Percentiles rank a stretch among this genome's conserved stretches.
Evolutionary conservation across 768 basidiomycete species (phyloP).

Genomic region (Boletus rubescentipes): DNA sequence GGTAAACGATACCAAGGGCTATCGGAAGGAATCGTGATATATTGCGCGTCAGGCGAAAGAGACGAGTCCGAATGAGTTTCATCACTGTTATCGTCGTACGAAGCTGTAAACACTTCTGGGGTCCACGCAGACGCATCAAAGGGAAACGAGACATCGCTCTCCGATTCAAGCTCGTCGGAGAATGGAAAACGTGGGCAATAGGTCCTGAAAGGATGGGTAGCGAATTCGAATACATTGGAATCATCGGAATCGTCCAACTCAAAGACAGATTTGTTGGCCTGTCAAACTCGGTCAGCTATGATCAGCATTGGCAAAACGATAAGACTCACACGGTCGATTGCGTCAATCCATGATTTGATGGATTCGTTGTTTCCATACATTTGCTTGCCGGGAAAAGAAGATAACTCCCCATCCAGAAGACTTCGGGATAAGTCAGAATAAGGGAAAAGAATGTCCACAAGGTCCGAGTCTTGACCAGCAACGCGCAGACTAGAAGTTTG

Average conservation of each 20-base stretch:
- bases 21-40: conserved; percentile 38
- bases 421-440: conserved; percentile 6
- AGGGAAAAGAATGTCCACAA: conserved; percentile 13
- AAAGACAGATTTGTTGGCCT: conserved; percentile 18
- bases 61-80: conserved; percentile 19
- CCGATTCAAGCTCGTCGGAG: conserved; percentile 23
- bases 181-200: conserved; percentile 18
- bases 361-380: conserved; percentile 26
- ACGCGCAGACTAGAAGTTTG: conserved; percentile 19
- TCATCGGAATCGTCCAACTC: background rate
- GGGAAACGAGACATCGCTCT: conserved; percentile 16
- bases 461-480: conserved; percentile 30
- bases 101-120: conserved; percentile 12
- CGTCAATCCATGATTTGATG: conserved; percentile 28
- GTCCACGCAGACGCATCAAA: conserved; percentile 21
- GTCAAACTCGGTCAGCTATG: background rate
- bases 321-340: conserved; percentile 25
- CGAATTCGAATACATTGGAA: conserved; percentile 12
- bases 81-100: conserved; percentile 22
- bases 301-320: background rate
- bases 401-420: conserved; percentile 5
- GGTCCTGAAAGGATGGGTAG: conserved; percentile 19
- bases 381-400: conserved; percentile 9
- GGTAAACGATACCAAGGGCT: conserved; percentile 40
- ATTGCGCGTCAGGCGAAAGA: conserved; percentile 34